Conservation (phyloP, 768 basidiomycete species). For the Collybia sp. region DNA sequence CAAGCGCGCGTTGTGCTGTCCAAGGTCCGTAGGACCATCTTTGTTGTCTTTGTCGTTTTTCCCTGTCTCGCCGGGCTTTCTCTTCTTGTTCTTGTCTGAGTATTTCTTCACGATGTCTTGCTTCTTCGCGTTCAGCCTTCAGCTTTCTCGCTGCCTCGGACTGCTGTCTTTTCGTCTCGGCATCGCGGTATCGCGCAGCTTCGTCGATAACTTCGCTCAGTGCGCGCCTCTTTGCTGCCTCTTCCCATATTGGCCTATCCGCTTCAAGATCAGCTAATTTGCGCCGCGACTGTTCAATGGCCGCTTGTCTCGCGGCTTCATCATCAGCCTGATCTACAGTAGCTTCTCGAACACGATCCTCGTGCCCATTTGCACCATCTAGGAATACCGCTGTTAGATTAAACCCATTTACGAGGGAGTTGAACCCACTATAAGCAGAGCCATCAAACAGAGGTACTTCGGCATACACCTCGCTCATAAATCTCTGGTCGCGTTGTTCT, state of each 20-base stretch:
- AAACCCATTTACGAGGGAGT: too few species aligned
- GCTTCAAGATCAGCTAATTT: conserved; percentile 66
- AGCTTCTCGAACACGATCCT: conserved; percentile 8
- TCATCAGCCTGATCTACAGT: conserved; percentile 20
- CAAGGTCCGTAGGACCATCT: conserved; percentile 60
- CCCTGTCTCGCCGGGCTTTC: conserved; percentile 32
- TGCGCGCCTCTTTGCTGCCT: conserved; percentile 40
- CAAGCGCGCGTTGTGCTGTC: conserved; percentile 63
- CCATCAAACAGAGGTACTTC: conserved; percentile 23
- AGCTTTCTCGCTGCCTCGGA: conserved; percentile 20
- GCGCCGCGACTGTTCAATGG: conserved; percentile 59
- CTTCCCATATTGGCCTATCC: conserved; percentile 61
- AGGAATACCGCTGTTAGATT: background rate
- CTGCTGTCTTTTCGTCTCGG: conserved; percentile 11
- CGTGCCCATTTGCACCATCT: conserved; percentile 1
- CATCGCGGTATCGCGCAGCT: conserved; percentile 28
- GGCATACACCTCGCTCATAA: conserved; percentile 36
- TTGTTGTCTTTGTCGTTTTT: conserved; percentile 40
- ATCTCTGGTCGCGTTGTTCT: conserved; percentile 28
- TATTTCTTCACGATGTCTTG: conserved; percentile 15
- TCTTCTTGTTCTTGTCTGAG: conserved; percentile 23
- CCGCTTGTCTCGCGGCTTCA: conserved; percentile 32
- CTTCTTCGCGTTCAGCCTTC: conserved; percentile 19
- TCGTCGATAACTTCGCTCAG: conserved; percentile 38
- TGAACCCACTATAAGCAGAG: too few species aligned